phyloP scores from a whole-genome alignment of 2,329 filamentous ascomycete genomes.

The Lizonia empirigonia region DNA sequence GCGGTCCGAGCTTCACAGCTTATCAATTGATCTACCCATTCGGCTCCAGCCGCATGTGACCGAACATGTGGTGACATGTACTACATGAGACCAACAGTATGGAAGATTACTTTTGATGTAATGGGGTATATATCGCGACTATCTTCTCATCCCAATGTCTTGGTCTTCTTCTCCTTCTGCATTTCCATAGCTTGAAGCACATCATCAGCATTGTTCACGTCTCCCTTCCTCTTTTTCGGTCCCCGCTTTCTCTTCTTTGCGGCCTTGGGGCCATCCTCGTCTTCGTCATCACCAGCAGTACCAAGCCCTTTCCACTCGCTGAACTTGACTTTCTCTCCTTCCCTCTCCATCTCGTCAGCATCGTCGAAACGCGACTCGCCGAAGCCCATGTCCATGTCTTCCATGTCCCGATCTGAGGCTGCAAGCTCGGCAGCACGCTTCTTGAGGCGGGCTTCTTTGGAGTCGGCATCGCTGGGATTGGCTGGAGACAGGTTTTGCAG shows the following conservation, averaged over 20 bases:
- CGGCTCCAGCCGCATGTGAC: slow-evolving; percentile 2
- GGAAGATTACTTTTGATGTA: background rate
- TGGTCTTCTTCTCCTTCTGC: slow-evolving; percentile 53
- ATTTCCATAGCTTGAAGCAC: slow-evolving; percentile 79
- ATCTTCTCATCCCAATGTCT: slow-evolving; percentile 18
- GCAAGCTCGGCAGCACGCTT: slow-evolving; percentile 69
- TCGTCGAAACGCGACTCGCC: slow-evolving; percentile 86
- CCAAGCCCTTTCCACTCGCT: slow-evolving; percentile 65
- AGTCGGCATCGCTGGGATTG: slow-evolving; percentile 44
- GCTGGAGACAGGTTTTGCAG: slow-evolving; percentile 47
- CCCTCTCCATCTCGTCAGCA: slow-evolving; percentile 77
- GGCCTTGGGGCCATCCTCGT: slow-evolving; percentile 52
- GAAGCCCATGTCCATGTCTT: slow-evolving; percentile 94
- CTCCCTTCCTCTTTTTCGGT: slow-evolving; percentile 76
- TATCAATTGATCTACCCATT: background rate
- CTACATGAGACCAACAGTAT: background rate
- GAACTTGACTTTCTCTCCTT: slow-evolving; percentile 66
- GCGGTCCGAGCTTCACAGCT: background rate
- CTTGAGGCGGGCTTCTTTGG: slow-evolving; percentile 70
- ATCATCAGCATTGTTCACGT: slow-evolving; percentile 78
- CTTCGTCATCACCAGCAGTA: slow-evolving; percentile 56
- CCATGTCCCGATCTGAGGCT: slow-evolving; percentile 75
- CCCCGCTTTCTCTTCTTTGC: slow-evolving; percentile 70
- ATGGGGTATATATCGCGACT: slow-evolving; percentile 7
- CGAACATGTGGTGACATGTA: background rate